phyloP scores from a whole-genome alignment of 2,329 filamentous ascomycete genomes.

The Cephalotrichum gorgonifer region DNA sequence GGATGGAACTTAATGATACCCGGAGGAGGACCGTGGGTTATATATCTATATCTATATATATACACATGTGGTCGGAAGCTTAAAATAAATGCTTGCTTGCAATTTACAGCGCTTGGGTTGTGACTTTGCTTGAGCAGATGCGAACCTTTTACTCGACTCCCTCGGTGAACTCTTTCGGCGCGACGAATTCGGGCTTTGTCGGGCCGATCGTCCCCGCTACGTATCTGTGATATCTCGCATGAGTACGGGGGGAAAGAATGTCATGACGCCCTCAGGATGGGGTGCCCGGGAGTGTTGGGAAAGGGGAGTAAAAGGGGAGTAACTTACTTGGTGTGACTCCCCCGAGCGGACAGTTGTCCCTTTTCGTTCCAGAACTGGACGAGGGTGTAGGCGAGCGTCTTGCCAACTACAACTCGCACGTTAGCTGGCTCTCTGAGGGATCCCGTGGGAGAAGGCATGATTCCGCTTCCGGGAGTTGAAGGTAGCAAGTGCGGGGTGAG shows the following conservation, averaged over 20 bases:
- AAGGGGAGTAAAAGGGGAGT: not conserved
- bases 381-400: constrained; percentile 50
- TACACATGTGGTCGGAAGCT: too few relatives aligned
- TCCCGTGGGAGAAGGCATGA: not conserved
- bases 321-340: constrained; percentile 55
- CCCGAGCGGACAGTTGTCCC: constrained; percentile 49
- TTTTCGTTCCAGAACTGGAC: constrained; percentile 48
- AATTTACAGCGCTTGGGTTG: not conserved
- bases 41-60: too few relatives aligned
- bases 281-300: too few relatives aligned
- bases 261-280: too few relatives aligned
- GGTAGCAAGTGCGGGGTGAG: not conserved
- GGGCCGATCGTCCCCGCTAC: constrained; percentile 26
- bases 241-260: not conserved
- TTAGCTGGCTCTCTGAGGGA: not conserved
- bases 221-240: constrained; percentile 21
- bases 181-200: constrained; percentile 22
- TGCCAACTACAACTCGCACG: constrained; percentile 37
- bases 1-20: too few relatives aligned
- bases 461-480: not conserved
- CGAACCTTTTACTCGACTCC: constrained; percentile 19
- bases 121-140: not conserved
- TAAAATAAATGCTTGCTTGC: not conserved
- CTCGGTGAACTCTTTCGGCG: constrained; percentile 22
- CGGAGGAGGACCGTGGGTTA: too few relatives aligned